Base-by-base conservation (phyloP, 2,329 filamentous ascomycete species). In the Colletotrichum plurivorum region DNA sequence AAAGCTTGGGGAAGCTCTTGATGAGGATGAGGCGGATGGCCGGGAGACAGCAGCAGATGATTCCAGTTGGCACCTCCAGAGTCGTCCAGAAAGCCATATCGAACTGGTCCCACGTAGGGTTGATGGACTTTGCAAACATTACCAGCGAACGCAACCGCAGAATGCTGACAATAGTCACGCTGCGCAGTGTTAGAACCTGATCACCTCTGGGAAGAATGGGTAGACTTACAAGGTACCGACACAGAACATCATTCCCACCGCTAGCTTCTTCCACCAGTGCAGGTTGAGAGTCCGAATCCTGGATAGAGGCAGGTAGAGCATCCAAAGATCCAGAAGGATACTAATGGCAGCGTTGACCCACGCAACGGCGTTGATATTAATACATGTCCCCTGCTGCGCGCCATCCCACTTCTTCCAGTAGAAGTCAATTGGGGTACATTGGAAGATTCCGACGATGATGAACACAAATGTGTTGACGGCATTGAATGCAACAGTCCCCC, bases 331-430 rank as follows among this genome's bases (percentile, higher is more conserved):
- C 20, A 85, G 72, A 2, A 74, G 74, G 10, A 86, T 81, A 46
- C 82, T 80, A 53, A 84, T 77, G 1, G 73, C 74, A 0, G 84
- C 83, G 41, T 84, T 81, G 20, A 78, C 78, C 81, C 83, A 85
- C 2, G 77, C 78, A 27, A 83, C 78, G 0, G 75, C 73, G 48
- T 79, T 81, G 15, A 80, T 74, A 48, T 85, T 75, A 58, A 84
- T 73, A 64, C 84, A 86, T 4, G 57, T 74, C 2, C 84, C 84
- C 0, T 73, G 43, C 4, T 80, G 77, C 18, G 80, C 75, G 0
- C 79, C 79, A 15, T 83, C 80, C 82, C 83, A 85, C 10, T 75
- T 75, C 1, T 70, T 74, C 84, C 83, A 85, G 65, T 80, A 81
- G 46, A 77, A 82, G 4, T 67, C 69, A 1, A 85, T 73, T 0